Evolutionary conservation across 306 rosid species (phyloP).

Genomic region (Pachyrhizus erosus): DNA sequence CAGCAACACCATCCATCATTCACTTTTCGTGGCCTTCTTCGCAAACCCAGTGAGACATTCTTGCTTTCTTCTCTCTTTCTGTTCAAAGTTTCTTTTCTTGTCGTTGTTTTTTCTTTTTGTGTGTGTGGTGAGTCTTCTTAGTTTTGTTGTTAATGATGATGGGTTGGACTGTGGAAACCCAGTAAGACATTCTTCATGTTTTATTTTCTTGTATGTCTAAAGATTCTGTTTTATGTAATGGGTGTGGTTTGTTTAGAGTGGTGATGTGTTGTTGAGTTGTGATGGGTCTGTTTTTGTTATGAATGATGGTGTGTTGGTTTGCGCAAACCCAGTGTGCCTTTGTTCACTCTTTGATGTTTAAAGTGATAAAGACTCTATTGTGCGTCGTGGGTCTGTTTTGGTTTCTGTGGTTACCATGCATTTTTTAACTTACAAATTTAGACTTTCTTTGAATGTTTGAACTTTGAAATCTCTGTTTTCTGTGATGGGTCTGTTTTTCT

Average conservation of each 20-base stretch:
- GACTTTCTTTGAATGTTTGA: not conserved
- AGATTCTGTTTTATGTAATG: not conserved
- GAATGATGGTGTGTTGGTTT: not conserved
- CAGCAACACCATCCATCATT: not conserved
- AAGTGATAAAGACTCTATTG: not conserved
- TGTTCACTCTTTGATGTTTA: not conserved
- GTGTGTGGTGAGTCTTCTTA: too few species aligned
- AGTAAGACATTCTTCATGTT: not conserved
- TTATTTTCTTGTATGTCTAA: not conserved
- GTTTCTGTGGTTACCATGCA: not conserved
- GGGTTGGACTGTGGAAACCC: slow-evolving; percentile 3
- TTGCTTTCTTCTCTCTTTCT: not conserved
- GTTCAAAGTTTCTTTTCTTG: too few species aligned
- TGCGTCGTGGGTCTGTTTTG: not conserved
- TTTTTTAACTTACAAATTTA: not conserved
- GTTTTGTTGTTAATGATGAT: too few species aligned
- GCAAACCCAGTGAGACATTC: slow-evolving; percentile 8
- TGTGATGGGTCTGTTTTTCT: not conserved
- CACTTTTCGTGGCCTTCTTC: slow-evolving; percentile 18
- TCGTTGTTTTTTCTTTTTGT: too few species aligned
- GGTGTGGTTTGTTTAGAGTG: not conserved
- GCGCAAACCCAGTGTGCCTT: not conserved
- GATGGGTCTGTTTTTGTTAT: not conserved
- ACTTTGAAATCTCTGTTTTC: slow-evolving; percentile 9
- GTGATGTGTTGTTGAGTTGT: not conserved